These are phyloP conservation scores for Taphrina deformans DNA, from an alignment of 1,139 yeast species.

Conservation along the genomic window DNA sequence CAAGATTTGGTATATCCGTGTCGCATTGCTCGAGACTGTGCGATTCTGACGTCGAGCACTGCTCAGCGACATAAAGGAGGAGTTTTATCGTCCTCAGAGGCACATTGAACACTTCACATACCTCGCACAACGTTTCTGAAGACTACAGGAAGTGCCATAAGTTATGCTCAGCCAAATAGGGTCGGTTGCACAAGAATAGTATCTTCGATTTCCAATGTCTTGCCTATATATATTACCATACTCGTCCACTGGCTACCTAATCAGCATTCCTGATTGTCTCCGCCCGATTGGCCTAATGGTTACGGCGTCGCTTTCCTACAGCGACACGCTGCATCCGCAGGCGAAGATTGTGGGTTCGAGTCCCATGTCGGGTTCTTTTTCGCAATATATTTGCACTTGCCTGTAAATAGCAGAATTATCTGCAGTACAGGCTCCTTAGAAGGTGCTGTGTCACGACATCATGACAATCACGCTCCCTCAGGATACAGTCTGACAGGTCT, in stretches of 20 bases:
- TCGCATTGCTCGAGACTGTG: constrained; percentile 3
- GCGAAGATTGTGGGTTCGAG: constrained; percentile 21
- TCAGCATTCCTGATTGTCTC: background rate
- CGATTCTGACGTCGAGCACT: constrained; percentile 6
- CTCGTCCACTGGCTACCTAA: background rate
- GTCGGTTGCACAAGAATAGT: too few species aligned
- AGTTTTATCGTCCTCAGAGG: too few species aligned
- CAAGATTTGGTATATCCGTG: constrained; percentile 11
- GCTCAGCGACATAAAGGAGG: background rate
- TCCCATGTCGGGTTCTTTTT: constrained; percentile 10
- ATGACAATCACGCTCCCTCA: too few species aligned
- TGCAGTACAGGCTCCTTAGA: too few species aligned
- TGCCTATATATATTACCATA: background rate
- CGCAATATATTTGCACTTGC: too few species aligned
- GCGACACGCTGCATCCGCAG: constrained; percentile 17
- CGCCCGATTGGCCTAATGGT: constrained; percentile 20
- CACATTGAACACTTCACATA: too few species aligned
- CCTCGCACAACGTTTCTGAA: too few species aligned
- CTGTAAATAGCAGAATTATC: too few species aligned
- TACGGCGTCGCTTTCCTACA: constrained; percentile 24
- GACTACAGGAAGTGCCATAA: too few species aligned
- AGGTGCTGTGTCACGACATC: too few species aligned
- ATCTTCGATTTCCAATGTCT: background rate
- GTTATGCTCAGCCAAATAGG: too few species aligned
- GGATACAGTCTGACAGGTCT: too few species aligned